phyloP scores from a whole-genome alignment of 495 filamentous ascomycete genomes.

The Lepraria neglecta region DNA sequence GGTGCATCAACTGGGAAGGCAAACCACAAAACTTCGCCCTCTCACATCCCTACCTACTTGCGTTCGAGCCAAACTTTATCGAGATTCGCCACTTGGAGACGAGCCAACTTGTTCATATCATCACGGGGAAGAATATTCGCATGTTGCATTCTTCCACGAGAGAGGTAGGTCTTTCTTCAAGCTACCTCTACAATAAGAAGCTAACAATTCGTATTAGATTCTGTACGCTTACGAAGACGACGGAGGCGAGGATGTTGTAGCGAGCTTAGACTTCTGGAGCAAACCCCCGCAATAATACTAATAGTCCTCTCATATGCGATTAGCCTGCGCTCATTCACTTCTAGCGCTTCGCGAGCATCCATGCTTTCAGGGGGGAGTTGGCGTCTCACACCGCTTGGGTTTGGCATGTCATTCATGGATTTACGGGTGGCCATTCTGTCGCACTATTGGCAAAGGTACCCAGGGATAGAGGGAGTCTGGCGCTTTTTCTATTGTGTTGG shows the following conservation, averaged over 20 bases:
- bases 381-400: conserved; percentile 8
- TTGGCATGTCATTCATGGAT: conserved; percentile 11
- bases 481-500: background rate
- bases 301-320: background rate
- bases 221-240: conserved; percentile 98
- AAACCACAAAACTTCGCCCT: conserved; percentile 84
- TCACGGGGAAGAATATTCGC: conserved; percentile 89
- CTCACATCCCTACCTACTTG: conserved; percentile 90
- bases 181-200: background rate
- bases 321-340: background rate
- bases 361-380: background rate
- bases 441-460: conserved; percentile 15
- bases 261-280: conserved; percentile 94
- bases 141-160: conserved; percentile 95
- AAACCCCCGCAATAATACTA: conserved; percentile 19
- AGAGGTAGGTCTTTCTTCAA: conserved; percentile 59
- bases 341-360: conserved; percentile 9
- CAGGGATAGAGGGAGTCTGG: conserved; percentile 14
- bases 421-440: conserved; percentile 16
- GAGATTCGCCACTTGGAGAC: conserved; percentile 94
- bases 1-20: conserved; percentile 97
- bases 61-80: conserved; percentile 98
- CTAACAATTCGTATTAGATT: conserved; percentile 52
- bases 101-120: conserved; percentile 81
- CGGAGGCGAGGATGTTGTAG: conserved; percentile 81